Evolutionary conservation across 768 basidiomycete species (phyloP), one percentile per base, ranked within the genome.

Genomic region (Hericium rajendrae): DNA sequence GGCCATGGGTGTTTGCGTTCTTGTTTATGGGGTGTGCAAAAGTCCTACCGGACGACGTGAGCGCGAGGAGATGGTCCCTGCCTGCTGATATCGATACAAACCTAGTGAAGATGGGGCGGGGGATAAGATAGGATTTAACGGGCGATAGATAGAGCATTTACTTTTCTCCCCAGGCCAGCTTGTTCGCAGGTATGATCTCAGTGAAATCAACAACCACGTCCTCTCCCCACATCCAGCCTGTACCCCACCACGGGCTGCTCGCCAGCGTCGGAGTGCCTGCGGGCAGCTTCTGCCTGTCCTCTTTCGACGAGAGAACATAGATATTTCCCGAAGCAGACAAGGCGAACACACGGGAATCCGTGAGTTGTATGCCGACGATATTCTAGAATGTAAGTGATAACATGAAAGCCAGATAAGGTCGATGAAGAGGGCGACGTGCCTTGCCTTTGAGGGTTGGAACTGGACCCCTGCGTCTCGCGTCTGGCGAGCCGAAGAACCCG

Each of bases 71-170:
- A 66, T 89, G 87, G 65, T 85, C 80, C 13, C 73, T 69, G 13
- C 94, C 93, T 2, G 86, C 80, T 4, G 84, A 79, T 22, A 97
- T 84, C 1, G 84, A 83, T 0, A 78, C 68, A 66, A 94, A 84
- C 60, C 91, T 92, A 61, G 13, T 32, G 32, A 38, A 16, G 48
- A 3, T 12, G 51, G 48, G 40, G 11, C 39, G 51, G 53, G 48
- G 37, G 6, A 46, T 20, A 28, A 37, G 48, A 26, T 38, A 57
- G 15, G 13, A 38, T 48, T n/a, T 26, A 57, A 54, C 56, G 43
- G 53, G 43, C 40, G n/a, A 41, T 20, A 24, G 40, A 50, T 11
- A 40, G 12, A 18, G 13, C 2, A 63, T 71, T 40, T 43, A 91
- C 88, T 72, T 82, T 75, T 95, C 93, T 18, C 83, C 78, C 72